Base-by-base conservation (phyloP, 2,329 filamentous ascomycete species). In the Gyromitra esculenta region DNA sequence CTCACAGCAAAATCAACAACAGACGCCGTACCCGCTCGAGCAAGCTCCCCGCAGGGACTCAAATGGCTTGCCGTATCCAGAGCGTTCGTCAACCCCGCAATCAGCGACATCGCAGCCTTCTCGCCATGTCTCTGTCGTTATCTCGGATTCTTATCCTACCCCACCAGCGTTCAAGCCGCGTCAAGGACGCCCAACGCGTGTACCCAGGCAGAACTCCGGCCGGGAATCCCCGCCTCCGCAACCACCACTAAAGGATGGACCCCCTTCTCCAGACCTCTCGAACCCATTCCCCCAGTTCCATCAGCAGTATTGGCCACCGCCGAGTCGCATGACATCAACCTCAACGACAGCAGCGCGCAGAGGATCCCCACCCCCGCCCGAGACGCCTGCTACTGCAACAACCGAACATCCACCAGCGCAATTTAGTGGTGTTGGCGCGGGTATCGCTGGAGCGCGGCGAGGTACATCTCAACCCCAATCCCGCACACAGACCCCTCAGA, bases 361-460 rank as follows among this genome's bases (percentile, higher is more conserved):
- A 80, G 96, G 96, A 56, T 98, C 95, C 37, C 96, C 96, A 4
- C 95, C 96, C 3, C 96, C 96, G 0, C 96, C 96, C 7, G 95
- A 98, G 83, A 98, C 96, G 93, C 96, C 41, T 88, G 95, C 77
- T 88, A 78, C 78, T 15, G 76, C 78, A 35, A 73, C 78, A 9
- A 7, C 25, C 7, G 78, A 79, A 54, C 31, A 60, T 9, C 73
- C 78, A 13, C 75, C 63, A 1, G 25, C 54, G 18, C 54, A 52
- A 11, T 62, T 77, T 62, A 18, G 57, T 43, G 60, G 69, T n/a
- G 43, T 21, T 45, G 65, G 57, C 13, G 41, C 35, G 37, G 75
- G 54, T n/a, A 13, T 67, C 11, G 15, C 63, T 15, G 63, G 54
- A 13, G 63, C 37, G 35, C 50, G 64, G 15, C 75, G 50, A 75